Percentiles rank a stretch among this genome's conserved stretches.
phyloP scores from a whole-genome alignment of 805 yeast species.

The Starmerella apicola region DNA sequence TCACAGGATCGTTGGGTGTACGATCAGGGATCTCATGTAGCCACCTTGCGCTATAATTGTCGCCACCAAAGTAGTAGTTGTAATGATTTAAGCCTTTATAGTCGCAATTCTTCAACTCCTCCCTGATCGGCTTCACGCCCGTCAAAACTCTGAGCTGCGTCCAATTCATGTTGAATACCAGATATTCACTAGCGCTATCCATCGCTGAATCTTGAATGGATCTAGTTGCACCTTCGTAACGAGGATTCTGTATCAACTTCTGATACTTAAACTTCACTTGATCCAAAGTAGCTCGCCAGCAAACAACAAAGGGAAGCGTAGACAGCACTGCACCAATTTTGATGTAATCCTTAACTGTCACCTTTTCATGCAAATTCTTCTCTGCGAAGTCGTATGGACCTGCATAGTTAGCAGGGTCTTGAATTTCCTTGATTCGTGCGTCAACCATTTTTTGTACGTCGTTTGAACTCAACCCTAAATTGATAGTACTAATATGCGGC shows the following conservation, averaged over 20 bases:
- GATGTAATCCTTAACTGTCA: slow-evolving; percentile 9
- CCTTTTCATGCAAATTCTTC: slow-evolving; percentile 5
- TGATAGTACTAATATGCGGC: too few relatives aligned
- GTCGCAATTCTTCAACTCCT: slow-evolving; percentile 5
- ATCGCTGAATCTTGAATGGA: neutral
- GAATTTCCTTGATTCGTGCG: too few relatives aligned
- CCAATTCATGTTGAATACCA: slow-evolving; percentile 11
- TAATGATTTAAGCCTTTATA: slow-evolving; percentile 11
- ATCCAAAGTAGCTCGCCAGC: neutral
- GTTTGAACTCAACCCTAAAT: too few relatives aligned
- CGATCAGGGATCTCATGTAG: slow-evolving; percentile 20
- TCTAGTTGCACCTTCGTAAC: neutral
- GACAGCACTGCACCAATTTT: slow-evolving; percentile 5
- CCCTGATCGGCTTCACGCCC: slow-evolving; percentile 19
- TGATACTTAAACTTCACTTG: neutral
- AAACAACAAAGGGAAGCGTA: slow-evolving; percentile 7
- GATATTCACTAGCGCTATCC: slow-evolving; percentile 13
- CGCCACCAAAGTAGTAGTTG: slow-evolving; percentile 18
- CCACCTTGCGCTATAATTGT: slow-evolving; percentile 20
- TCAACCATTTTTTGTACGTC: too few relatives aligned
- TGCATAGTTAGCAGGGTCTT: neutral
- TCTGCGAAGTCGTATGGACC: slow-evolving; percentile 18
- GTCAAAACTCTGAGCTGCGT: slow-evolving; percentile 17
- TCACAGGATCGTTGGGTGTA: slow-evolving; percentile 21
- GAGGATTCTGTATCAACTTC: neutral